Evolutionary conservation across 257 asterid genomes (phyloP), one percentile per base, ranked within the genome.

Genomic region (Solanum appendiculatum): DNA sequence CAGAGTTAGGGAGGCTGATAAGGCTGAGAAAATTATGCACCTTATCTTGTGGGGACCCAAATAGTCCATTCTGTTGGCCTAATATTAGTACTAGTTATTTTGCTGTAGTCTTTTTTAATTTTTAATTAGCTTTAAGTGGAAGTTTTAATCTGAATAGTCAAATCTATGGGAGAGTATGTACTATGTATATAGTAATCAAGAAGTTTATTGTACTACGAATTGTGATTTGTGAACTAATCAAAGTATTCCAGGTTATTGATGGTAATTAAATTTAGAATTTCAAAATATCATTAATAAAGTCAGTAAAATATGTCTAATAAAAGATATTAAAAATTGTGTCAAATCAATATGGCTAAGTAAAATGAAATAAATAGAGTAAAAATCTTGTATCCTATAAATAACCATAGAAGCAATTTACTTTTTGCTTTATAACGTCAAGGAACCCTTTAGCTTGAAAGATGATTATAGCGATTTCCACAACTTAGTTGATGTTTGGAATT

Each of bases 31-130:
- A 42, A 23, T 80, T 48, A 56, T 86, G 86, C 81, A 86, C 33
- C 86, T 86, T 56, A 86, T 86, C 69, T 15, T 80, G 1, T 86
- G 88, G 88, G 88, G 88, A 16, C 88, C 88, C 82, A 86, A 86
- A 84, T 86, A 80, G 69, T 64, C 85, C 7, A 27, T 18, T 20
- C 42, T 7, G n/a, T 69, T 77, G 18, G 10, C 9, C 4, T 42
- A 44, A 27, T 78, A 14, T 8, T 78, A 40, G 5, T 73, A 13
- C 4, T 3, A 27, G 20, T 27, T 27, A 18, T 33, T 70, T 70
- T 70, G 44, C 25, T 42, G 63, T 80, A 80, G 14, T 44, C 11
- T 46, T 9, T 77, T 44, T 25, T 6, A 9, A 39, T 39, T n/a
- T n/a, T n/a, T n/a, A 75, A 14, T 66, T 66, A n/a, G 14, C 6